These are phyloP conservation scores for Synura sp. DNA, from an alignment of 352 stramenopile species.

Conservation along the genomic window DNA sequence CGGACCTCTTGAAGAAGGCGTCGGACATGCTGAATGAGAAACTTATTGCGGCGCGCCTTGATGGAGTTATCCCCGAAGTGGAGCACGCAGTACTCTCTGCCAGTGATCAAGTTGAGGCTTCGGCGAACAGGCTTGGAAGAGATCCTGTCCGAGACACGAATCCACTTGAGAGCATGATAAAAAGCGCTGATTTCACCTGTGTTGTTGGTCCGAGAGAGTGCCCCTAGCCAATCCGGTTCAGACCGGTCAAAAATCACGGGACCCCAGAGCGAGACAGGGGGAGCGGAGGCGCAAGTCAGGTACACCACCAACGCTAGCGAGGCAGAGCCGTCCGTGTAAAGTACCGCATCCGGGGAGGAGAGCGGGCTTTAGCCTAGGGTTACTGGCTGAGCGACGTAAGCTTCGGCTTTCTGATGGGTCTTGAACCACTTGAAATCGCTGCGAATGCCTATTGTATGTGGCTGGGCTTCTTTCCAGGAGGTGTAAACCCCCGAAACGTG, in stretches of 20 bases:
- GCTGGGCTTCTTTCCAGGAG: too few relatives aligned
- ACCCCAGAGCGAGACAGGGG: not conserved
- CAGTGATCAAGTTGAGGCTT: not conserved
- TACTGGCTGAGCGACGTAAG: too few relatives aligned
- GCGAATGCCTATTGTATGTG: not conserved
- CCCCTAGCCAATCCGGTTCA: not conserved
- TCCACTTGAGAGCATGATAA: not conserved
- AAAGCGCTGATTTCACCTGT: not conserved
- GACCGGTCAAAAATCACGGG: not conserved
- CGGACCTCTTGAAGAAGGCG: too few relatives aligned
- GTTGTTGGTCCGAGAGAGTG: conserved; percentile 5
- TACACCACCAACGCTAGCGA: not conserved
- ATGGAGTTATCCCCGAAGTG: too few relatives aligned
- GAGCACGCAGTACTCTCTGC: conserved; percentile 4
- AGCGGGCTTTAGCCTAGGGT: not conserved
- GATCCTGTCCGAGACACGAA: not conserved
- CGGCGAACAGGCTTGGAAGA: not conserved
- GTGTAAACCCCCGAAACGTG: too few relatives aligned
- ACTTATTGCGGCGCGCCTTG: not conserved
- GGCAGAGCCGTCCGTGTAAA: conserved; percentile 7
- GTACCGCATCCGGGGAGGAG: not conserved
- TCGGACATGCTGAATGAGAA: conserved; percentile 1
- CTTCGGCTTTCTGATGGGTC: not conserved
- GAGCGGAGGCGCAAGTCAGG: not conserved
- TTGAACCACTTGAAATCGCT: conserved; percentile 17